A percentile compares a stretch with the other conserved stretches of the same genome.
Evolutionary conservation across 495 filamentous ascomycete species (phyloP).

Genomic region (Penicillium lagena): DNA sequence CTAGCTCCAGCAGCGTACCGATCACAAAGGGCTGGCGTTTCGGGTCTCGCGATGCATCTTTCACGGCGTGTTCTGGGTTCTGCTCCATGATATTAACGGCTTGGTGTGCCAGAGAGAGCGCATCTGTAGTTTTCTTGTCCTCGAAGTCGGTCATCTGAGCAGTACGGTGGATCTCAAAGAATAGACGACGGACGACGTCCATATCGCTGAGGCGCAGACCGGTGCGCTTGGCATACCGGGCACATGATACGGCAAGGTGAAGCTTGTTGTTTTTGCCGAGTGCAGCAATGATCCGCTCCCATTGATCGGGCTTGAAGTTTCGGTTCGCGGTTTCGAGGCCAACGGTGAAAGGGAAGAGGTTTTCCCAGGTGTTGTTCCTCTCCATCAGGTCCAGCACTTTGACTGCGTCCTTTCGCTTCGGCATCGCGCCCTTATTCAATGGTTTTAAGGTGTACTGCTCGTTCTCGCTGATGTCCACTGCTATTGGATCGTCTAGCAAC

Average conservation of each 20-base stretch:
- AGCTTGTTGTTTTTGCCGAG: slow-evolving; percentile 32
- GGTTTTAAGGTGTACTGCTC: slow-evolving; percentile 50
- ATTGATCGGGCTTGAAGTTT: slow-evolving; percentile 16
- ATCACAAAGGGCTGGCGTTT: slow-evolving; percentile 33
- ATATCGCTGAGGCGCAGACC: slow-evolving; percentile 39
- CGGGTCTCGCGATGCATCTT: slow-evolving; percentile 17
- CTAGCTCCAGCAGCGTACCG: slow-evolving; percentile 38
- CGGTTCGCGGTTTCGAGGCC: slow-evolving; percentile 45
- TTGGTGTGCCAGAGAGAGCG: slow-evolving; percentile 40
- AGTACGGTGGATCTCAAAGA: slow-evolving; percentile 43
- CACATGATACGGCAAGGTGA: slow-evolving; percentile 46
- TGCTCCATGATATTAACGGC: slow-evolving; percentile 45
- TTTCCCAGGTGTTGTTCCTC: slow-evolving; percentile 50
- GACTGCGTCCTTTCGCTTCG: slow-evolving; percentile 30
- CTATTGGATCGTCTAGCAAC: slow-evolving; percentile 54
- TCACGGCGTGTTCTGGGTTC: slow-evolving; percentile 29
- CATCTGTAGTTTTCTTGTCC: slow-evolving; percentile 22
- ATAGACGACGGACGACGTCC: slow-evolving; percentile 36
- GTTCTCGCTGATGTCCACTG: slow-evolving; percentile 49
- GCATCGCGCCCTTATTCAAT: slow-evolving; percentile 28
- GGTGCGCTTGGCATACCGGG: slow-evolving; percentile 39
- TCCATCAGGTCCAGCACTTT: slow-evolving; percentile 42
- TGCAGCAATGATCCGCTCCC: slow-evolving; percentile 34
- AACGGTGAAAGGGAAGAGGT: slow-evolving; percentile 50
- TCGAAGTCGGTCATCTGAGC: slow-evolving; percentile 39